Base-by-base conservation (phyloP, 768 basidiomycete species). In the Mrakia hoshinonis region DNA sequence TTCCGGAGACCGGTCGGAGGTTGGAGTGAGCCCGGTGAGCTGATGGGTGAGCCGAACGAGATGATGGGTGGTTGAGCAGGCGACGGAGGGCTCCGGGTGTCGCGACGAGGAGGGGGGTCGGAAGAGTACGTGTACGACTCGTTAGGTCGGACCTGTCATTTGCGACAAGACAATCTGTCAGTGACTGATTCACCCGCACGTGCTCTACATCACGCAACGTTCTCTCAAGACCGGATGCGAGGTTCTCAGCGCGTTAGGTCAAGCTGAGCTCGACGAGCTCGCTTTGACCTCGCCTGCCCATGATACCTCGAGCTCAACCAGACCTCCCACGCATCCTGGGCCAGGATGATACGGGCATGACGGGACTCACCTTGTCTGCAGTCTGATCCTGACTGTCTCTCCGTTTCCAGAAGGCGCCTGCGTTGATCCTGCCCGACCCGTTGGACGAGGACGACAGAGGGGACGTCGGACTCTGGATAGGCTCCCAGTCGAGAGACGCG, bases 371-470 rank as follows among this genome's bases (percentile, higher is more conserved):
- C 38, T 68, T 55, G 6, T 43, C 54, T 20, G n/a, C 13, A 3
- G 48, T 22, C 11, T 26, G n/a, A 3, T 54, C 29, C 54, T 58
- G 24, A 4, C 43, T 29, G 51, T 34, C 26, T 36, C 62, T 38
- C 9, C 26, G 26, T 39, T 48, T 68, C 26, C 67, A 54, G 11
- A 68, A 68, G 9, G 67, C 67, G 26, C 67, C 67, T 6, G 67
- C 67, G n/a, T 55, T 24, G 67, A 68, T 68, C 54, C 54, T 58
- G 39, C 67, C 67, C 34, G 52, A 31, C 12, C 54, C 43, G 51
- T 54, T 29, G 0, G 38, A 38, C 18, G 36, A 54, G 7, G 55
- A 54, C 15, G 0, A 24, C 18, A 24, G 24, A 31, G 62, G 62
- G 36, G 67, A 68, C 18, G 31, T 61, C 5, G 67, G 67, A 47